phyloP scores from a whole-genome alignment of 2,329 filamentous ascomycete species.

The Aspergillus sp. region DNA sequence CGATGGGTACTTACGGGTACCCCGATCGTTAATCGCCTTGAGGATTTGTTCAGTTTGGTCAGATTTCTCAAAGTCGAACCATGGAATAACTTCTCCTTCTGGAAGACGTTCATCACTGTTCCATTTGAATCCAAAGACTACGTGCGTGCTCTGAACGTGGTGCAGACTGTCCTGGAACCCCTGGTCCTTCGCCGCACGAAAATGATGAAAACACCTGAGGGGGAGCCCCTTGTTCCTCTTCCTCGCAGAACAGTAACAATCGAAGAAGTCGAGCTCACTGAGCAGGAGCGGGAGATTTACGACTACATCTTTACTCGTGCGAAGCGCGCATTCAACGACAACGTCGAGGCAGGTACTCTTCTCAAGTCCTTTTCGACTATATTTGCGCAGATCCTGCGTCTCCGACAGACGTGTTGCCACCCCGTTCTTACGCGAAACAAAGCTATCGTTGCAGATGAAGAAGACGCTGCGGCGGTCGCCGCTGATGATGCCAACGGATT shows the following conservation, averaged over 20 bases:
- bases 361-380: constrained; percentile 97
- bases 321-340: constrained; percentile 79
- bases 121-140: constrained; percentile 97
- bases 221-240: constrained; percentile 75
- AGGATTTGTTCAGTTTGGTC: constrained; percentile 91
- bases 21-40: constrained; percentile 91
- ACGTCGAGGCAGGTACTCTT: constrained; percentile 86
- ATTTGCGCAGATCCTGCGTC: constrained; percentile 89
- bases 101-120: constrained; percentile 97
- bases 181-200: constrained; percentile 94
- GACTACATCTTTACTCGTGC: constrained; percentile 83
- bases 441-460: constrained; percentile 80
- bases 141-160: constrained; percentile 87
- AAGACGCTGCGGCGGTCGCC: constrained; percentile 73
- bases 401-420: constrained; percentile 93
- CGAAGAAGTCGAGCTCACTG: constrained; percentile 80
- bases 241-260: constrained; percentile 81
- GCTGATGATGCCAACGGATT: constrained; percentile 78
- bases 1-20: constrained; percentile 94
- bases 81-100: constrained; percentile 99
- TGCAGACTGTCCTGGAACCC: constrained; percentile 93
- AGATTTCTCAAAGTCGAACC: constrained; percentile 92
- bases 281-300: constrained; percentile 85
- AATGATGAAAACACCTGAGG: constrained; percentile 94
- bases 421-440: constrained; percentile 85